phyloP scores from a whole-genome alignment of 1,284 basidiomycete genomes.

The Lentinula novae-zelandiae region DNA sequence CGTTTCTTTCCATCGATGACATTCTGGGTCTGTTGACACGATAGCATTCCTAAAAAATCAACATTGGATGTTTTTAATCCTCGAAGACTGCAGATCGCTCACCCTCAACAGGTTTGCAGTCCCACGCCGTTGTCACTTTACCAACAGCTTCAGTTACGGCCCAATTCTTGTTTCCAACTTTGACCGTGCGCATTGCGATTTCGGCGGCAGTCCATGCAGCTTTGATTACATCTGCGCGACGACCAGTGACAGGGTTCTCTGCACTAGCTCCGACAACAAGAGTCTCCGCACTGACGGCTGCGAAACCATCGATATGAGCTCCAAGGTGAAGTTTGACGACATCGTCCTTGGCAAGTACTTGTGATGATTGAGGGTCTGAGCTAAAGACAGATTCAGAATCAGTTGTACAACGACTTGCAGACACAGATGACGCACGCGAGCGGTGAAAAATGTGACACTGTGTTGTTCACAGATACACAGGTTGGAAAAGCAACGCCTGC shows the following conservation, averaged over 20 bases:
- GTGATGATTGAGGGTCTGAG: slow-evolving; percentile 66
- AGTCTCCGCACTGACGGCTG: slow-evolving; percentile 88
- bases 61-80: slow-evolving; percentile 1
- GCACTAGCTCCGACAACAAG: slow-evolving; percentile 78
- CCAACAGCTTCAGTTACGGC: slow-evolving; percentile 86
- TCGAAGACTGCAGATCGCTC: slow-evolving; percentile 22
- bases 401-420: slow-evolving; percentile 3
- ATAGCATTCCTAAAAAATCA: slow-evolving; percentile 71
- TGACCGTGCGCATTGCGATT: slow-evolving; percentile 82
- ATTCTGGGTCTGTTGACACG: slow-evolving; percentile 89
- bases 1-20: slow-evolving; percentile 98
- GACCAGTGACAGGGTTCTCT: slow-evolving; percentile 75
- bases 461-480: slow-evolving; percentile 88
- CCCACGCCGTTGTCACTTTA: slow-evolving; percentile 71
- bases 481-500: slow-evolving; percentile 95
- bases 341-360: slow-evolving; percentile 80
- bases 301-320: slow-evolving; percentile 95
- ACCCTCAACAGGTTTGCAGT: slow-evolving; percentile 90
- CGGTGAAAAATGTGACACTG: slow-evolving; percentile 80
- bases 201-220: slow-evolving; percentile 94
- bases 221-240: slow-evolving; percentile 86
- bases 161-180: slow-evolving; percentile 94
- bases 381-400: slow-evolving; percentile 30
- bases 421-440: slow-evolving; percentile 50
- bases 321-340: slow-evolving; percentile 96